These are phyloP conservation scores for Sphenostylis stenocarpa DNA, from an alignment of 306 rosid genomes.

Conservation along the genomic window DNA sequence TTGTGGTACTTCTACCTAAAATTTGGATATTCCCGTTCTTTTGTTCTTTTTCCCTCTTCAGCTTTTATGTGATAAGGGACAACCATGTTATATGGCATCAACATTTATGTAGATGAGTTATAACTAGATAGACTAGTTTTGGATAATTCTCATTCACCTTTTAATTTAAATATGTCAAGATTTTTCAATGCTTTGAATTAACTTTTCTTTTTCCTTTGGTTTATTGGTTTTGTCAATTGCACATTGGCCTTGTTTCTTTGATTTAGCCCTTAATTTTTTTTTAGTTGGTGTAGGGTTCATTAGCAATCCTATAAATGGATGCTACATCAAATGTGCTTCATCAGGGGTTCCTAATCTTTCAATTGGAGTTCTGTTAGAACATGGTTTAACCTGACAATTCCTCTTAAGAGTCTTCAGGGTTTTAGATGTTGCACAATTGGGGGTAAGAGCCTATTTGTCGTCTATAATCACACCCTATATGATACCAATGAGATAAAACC, in stretches of 20 bases:
- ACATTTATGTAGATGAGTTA: slow-evolving; percentile 62
- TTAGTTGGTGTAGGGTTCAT: slow-evolving; percentile 1
- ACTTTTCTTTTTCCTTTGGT: slow-evolving; percentile 23
- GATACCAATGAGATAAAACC: background rate
- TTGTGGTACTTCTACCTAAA: slow-evolving; percentile 44
- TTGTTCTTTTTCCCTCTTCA: slow-evolving; percentile 47
- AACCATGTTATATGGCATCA: slow-evolving; percentile 41
- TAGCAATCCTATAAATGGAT: slow-evolving; percentile 5
- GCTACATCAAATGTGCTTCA: slow-evolving; percentile 25
- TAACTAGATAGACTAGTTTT: slow-evolving; percentile 52
- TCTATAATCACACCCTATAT: background rate
- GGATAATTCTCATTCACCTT: slow-evolving; percentile 42
- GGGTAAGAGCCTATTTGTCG: background rate
- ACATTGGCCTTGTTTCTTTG: slow-evolving; percentile 2
- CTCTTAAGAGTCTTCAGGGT: background rate
- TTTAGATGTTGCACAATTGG: background rate
- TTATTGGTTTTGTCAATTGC: slow-evolving; percentile 17
- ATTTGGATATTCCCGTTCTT: slow-evolving; percentile 47
- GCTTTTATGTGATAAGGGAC: slow-evolving; percentile 54
- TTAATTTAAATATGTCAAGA: slow-evolving; percentile 37
- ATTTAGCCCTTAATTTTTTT: background rate
- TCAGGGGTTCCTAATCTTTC: background rate
- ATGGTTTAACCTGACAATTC: slow-evolving; percentile 5
- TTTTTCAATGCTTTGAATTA: slow-evolving; percentile 25
- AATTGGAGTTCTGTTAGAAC: slow-evolving; percentile 25